Conservation (phyloP, 306 rosid genomes). For the Psophocarpus tetragonolobus region DNA sequence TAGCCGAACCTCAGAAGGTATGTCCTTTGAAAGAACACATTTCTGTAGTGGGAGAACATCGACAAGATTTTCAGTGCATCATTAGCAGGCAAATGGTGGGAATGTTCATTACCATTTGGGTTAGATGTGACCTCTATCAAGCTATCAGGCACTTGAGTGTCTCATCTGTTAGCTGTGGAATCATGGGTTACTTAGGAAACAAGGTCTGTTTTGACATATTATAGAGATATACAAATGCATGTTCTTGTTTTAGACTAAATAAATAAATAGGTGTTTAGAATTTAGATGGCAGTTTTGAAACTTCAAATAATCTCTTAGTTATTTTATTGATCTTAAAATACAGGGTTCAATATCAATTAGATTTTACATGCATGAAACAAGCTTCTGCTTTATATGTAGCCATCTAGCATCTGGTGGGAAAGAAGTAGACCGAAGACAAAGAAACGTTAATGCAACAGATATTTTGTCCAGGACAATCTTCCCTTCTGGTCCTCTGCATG, state of each 20-base stretch:
- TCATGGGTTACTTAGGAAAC: constrained; percentile 83
- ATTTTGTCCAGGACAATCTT: constrained; percentile 68
- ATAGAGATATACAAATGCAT: neutral
- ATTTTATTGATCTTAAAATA: constrained; percentile 31
- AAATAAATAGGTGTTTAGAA: neutral
- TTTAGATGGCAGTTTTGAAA: neutral
- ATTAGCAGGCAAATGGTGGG: constrained; percentile 89
- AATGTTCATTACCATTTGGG: constrained; percentile 75
- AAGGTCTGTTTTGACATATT: constrained; percentile 50
- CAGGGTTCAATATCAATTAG: constrained; percentile 94
- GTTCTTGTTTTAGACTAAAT: neutral
- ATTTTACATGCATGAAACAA: constrained; percentile 70
- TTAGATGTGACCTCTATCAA: constrained; percentile 49
- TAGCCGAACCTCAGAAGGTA: constrained; percentile 45
- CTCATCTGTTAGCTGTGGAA: constrained; percentile 77
- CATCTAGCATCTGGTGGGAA: constrained; percentile 86
- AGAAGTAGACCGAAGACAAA: constrained; percentile 56
- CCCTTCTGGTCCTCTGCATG: constrained; percentile 53
- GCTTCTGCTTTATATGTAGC: constrained; percentile 87
- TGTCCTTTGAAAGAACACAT: constrained; percentile 44
- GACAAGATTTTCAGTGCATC: constrained; percentile 60
- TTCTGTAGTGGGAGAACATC: constrained; percentile 21
- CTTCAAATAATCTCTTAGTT: neutral
- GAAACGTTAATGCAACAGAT: constrained; percentile 62
- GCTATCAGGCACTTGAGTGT: constrained; percentile 53